Conservation (phyloP, 768 basidiomycete genomes). For the Auriculariales sp. region DNA sequence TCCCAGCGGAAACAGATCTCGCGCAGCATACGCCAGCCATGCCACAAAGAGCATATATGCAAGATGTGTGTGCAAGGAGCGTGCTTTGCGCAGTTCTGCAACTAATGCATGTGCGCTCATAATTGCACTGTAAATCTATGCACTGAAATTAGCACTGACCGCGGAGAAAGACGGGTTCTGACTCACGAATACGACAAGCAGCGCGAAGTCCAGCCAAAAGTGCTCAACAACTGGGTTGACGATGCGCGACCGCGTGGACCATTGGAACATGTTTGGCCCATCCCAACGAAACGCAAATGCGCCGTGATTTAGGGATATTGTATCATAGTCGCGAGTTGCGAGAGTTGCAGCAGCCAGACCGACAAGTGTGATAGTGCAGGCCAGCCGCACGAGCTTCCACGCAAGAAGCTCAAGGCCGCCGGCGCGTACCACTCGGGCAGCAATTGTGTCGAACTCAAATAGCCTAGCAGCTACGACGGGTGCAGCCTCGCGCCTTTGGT, state of each 20-base stretch:
- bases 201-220: not conserved
- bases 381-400: no score
- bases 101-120: not conserved
- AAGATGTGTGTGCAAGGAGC: not conserved
- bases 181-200: not conserved
- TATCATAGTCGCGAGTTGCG: no score
- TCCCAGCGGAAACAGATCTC: conserved; percentile 5
- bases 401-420: no score
- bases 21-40: not conserved
- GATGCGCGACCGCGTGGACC: not conserved
- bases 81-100: not conserved
- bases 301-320: no score
- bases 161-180: not conserved
- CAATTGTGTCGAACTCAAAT: no score
- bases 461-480: no score
- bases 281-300: no score
- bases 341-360: no score
- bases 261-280: not conserved
- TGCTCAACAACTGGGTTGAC: not conserved
- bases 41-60: not conserved
- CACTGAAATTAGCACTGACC: not conserved
- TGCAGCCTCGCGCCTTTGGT: no score
- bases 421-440: no score
- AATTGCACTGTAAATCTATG: not conserved
- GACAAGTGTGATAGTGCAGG: no score